Percentiles rank a stretch among this genome's conserved stretches.
phyloP scores from a whole-genome alignment of 371 early-diverging fungal species.

The Mucor plumbeus region DNA sequence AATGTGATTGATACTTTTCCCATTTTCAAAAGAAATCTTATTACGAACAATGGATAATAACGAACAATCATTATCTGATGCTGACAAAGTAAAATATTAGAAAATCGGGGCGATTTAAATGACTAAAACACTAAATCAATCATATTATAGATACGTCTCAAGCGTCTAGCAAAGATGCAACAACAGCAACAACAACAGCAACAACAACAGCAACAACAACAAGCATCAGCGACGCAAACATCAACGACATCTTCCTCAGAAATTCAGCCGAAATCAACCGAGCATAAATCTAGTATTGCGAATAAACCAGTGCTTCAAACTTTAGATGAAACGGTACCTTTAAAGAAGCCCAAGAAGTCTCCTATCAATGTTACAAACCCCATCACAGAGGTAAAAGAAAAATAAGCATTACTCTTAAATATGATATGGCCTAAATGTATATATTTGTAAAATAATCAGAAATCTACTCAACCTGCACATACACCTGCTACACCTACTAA shows the following conservation, averaged over 20 bases:
- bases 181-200: slow-evolving; percentile 34
- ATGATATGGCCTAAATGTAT: too few species aligned
- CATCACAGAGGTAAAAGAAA: not conserved
- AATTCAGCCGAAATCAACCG: slow-evolving; percentile 7
- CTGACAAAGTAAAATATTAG: slow-evolving; percentile 4
- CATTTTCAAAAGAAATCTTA: not conserved
- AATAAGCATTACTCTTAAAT: too few species aligned
- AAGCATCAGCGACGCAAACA: slow-evolving; percentile 22
- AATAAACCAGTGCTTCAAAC: slow-evolving; percentile 25
- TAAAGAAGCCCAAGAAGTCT: slow-evolving; percentile 25
- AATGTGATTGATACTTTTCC: not conserved
- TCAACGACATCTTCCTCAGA: not conserved
- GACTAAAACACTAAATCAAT: not conserved
- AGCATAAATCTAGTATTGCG: slow-evolving; percentile 14
- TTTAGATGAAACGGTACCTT: slow-evolving; percentile 22
- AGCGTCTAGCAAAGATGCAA: slow-evolving; percentile 71
- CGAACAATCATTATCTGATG: slow-evolving; percentile 5
- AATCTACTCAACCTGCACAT: not conserved
- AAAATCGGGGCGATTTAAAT: not conserved
- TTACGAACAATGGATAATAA: slow-evolving; percentile 9
- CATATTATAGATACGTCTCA: slow-evolving; percentile 69
- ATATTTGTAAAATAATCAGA: not conserved
- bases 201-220: slow-evolving; percentile 48
- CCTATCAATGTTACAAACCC: not conserved
- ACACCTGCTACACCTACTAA: slow-evolving; percentile 1